A percentile compares a stretch with the other conserved stretches of the same genome.
These are phyloP conservation scores for Loxodes magnus DNA, from an alignment of 73 alveolate genomes.

Conservation along the genomic window DNA sequence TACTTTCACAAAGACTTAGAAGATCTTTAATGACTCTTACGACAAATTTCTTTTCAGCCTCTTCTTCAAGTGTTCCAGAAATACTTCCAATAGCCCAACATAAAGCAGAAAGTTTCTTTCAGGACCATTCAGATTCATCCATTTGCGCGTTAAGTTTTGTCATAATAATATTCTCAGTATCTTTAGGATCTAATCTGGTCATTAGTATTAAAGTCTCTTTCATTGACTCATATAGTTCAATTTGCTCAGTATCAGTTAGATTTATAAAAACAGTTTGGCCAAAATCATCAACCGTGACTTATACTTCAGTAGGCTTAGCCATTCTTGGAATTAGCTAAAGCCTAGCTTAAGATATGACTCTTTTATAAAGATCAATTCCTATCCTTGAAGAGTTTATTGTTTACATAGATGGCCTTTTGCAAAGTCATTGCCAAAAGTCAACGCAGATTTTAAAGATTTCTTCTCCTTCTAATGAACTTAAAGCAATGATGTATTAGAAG, in stretches of 20 bases:
- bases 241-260: slow-evolving; percentile 65
- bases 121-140: slow-evolving; percentile 33
- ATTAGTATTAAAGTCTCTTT: slow-evolving; percentile 54
- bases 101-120: slow-evolving; percentile 35
- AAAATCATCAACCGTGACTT: slow-evolving; percentile 73
- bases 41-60: slow-evolving; percentile 44
- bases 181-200: slow-evolving; percentile 54
- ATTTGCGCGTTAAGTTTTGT: slow-evolving; percentile 49
- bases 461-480: slow-evolving; percentile 51
- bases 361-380: slow-evolving; percentile 24
- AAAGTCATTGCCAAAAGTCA: slow-evolving; percentile 62
- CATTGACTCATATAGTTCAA: slow-evolving; percentile 62
- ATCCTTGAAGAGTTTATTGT: slow-evolving; percentile 28
- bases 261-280: slow-evolving; percentile 74
- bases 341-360: slow-evolving; percentile 52
- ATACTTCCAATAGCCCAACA: slow-evolving; percentile 66
- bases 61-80: slow-evolving; percentile 44
- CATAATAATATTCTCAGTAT: slow-evolving; percentile 53
- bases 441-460: slow-evolving; percentile 61
- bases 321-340: slow-evolving; percentile 56
- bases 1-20: slow-evolving; percentile 45
- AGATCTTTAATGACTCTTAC: slow-evolving; percentile 51
- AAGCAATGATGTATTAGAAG: slow-evolving; percentile 32
- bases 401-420: slow-evolving; percentile 30
- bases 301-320: slow-evolving; percentile 98